Evolutionary conservation across 2,329 filamentous ascomycete species (phyloP), one percentile per base, ranked within the genome.

Genomic region (Pseudogymnoascus sp.): DNA sequence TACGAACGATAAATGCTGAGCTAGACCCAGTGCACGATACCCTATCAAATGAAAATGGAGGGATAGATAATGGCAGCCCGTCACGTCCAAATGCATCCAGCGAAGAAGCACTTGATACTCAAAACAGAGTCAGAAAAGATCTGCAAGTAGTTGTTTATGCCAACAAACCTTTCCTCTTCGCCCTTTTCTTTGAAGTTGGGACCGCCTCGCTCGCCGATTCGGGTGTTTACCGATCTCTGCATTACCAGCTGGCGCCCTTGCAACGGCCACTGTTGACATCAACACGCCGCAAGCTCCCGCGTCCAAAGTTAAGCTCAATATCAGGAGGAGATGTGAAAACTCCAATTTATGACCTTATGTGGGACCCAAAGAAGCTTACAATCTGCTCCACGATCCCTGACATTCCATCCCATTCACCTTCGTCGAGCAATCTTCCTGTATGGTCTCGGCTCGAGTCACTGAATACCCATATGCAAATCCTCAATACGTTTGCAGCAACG

Each of bases 141-240:
- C 74, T 92, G 43, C 84, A 87, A 0, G 87, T 90, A 1, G 82
- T 92, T 5, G 82, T 92, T 60, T 93, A 92, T 71, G 83, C 88
- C 53, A 85, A 87, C 72, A 83, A 82, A 23, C 90, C 90, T 0
- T 93, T 93, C 74, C 83, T 93, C 59, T 93, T 90, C 72, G 84
- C 87, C 1, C 88, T 95, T 65, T 77, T 95, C 3, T 93, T 93
- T 73, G 76, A 82, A 59, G 77, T 82, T 43, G 79, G 80, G 56
- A 87, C 88, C 5, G 79, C 84, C 62, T 83, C 84, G 1, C 74
- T 87, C 1, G 80, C 81, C 3, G 82, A 78, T 72, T 77, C 82
- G n/a, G 69, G 76, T 0, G 74, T 87, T 6, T 88, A 88, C 71
- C 80, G 79, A 53, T 83, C 82, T 1, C 75, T 88, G 21, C 84